These are phyloP conservation scores for Sporothrix pseudoabietina DNA, from an alignment of 2,329 filamentous ascomycete genomes.

Conservation along the genomic window DNA sequence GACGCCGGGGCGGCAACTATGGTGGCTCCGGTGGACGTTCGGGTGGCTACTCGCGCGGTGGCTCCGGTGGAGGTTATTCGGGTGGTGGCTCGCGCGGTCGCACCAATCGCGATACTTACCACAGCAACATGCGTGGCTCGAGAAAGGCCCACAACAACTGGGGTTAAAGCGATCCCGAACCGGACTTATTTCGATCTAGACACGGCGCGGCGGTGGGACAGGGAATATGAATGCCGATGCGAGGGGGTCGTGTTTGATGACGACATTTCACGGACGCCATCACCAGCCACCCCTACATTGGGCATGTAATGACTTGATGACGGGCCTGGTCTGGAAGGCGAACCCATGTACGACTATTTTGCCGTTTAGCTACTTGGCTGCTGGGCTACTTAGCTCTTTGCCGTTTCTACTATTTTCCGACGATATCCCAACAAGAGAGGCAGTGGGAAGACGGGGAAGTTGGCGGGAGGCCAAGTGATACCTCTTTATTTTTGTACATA, in stretches of 20 bases:
- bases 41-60: too few relatives aligned
- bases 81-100: too few relatives aligned
- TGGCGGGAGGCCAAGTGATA: background rate
- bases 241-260: conserved; percentile 6
- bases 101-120: too few relatives aligned
- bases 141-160: too few relatives aligned
- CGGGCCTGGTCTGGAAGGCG: background rate
- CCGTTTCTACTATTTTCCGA: background rate
- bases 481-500: conserved; percentile 25
- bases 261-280: background rate
- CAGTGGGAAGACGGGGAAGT: background rate
- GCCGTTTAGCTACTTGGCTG: background rate
- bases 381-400: conserved; percentile 7
- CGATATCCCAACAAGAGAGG: background rate
- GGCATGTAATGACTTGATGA: background rate
- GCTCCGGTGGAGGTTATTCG: too few relatives aligned
- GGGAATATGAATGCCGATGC: background rate
- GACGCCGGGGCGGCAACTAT: background rate
- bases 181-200: background rate
- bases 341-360: conserved; percentile 23
- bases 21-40: too few relatives aligned
- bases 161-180: background rate
- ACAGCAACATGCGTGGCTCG: too few relatives aligned
- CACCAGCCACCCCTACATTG: too few relatives aligned
- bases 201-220: background rate